Evolutionary conservation across 305 asterid genomes (phyloP).

Genomic region (Fraxinus nigra): DNA sequence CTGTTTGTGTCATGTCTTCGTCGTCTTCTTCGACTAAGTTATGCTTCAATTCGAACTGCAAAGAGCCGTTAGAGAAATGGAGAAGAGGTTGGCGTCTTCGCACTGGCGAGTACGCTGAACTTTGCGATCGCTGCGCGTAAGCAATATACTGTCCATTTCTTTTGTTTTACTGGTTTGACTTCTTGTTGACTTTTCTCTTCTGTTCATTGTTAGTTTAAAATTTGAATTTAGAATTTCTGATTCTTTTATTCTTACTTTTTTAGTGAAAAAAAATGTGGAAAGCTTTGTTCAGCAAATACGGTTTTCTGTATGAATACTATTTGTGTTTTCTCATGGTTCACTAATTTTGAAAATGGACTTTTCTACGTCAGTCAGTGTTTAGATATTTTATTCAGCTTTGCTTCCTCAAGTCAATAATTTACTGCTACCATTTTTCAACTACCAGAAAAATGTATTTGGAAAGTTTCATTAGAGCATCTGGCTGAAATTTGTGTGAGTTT

Average conservation of each 20-base stretch:
- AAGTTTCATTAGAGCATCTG: background rate
- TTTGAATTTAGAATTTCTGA: background rate
- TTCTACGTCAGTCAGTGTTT: background rate
- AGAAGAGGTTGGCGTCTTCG: conserved; percentile 93
- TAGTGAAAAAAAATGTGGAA: background rate
- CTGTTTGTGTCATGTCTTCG: conserved; percentile 33
- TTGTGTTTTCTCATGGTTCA: background rate
- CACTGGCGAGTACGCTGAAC: conserved; percentile 84
- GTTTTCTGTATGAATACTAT: background rate
- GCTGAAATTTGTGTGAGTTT: background rate
- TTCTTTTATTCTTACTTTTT: background rate
- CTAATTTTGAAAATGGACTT: conserved; percentile 7
- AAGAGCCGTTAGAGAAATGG: conserved; percentile 46
- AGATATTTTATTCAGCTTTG: background rate
- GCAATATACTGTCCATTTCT: conserved; percentile 14
- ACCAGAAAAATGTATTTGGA: background rate
- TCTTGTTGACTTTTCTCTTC: background rate
- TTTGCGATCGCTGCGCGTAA: conserved; percentile 96
- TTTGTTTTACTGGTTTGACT: background rate
- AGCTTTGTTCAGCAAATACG: background rate
- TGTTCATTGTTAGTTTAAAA: conserved; percentile 1
- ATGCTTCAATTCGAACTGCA: conserved; percentile 85
- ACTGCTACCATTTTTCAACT: background rate
- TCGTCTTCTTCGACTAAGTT: conserved; percentile 31
- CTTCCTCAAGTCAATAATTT: background rate